Evolutionary conservation across 805 yeast genomes (phyloP).

Genomic region (Metschnikowia reukaufii): DNA sequence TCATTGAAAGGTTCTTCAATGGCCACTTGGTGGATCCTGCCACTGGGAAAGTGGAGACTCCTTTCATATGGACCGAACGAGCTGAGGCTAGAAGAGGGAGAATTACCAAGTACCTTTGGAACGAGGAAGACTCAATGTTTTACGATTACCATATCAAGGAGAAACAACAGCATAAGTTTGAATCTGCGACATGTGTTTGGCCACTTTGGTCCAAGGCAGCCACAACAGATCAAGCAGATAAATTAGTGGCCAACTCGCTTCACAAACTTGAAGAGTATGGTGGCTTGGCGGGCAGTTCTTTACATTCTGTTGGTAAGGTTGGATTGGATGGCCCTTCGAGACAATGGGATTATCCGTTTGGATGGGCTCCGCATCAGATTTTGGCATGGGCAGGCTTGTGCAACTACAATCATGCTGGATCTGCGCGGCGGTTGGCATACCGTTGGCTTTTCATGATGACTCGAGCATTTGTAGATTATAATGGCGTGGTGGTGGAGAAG

Average conservation of each 20-base stretch:
- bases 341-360: conserved; percentile 98
- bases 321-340: conserved; percentile 75
- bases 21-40: conserved; percentile 38
- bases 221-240: conserved; percentile 61
- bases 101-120: conserved; percentile 79
- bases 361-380: conserved; percentile 99
- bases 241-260: conserved; percentile 56
- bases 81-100: conserved; percentile 54
- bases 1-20: conserved; percentile 56
- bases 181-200: conserved; percentile 90
- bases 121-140: conserved; percentile 70
- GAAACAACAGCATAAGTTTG: conserved; percentile 60
- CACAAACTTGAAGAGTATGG: conserved; percentile 80
- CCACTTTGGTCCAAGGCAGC: conserved; percentile 84
- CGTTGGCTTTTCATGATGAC: conserved; percentile 92
- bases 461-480: conserved; percentile 84
- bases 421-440: conserved; percentile 70
- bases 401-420: conserved; percentile 65
- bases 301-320: conserved; percentile 67
- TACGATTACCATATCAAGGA: conserved; percentile 77
- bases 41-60: conserved; percentile 38
- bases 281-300: conserved; percentile 85
- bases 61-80: conserved; percentile 59
- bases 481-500: conserved; percentile 94
- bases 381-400: conserved; percentile 86